Evolutionary conservation across 345 rosid genomes (phyloP).

Genomic region (Sisymbrium altissimum): DNA sequence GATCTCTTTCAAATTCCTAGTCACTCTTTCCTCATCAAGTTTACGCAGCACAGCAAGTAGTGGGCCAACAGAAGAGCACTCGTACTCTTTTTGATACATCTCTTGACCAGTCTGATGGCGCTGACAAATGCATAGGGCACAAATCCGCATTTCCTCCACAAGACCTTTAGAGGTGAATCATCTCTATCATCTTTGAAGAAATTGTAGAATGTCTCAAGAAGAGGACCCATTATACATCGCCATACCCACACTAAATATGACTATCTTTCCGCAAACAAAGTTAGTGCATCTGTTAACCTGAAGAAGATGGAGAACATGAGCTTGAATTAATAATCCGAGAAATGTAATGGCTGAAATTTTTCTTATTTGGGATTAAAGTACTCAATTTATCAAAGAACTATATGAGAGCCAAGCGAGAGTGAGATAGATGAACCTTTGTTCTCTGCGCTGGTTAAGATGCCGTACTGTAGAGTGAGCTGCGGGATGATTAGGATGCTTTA

Average conservation of each 20-base stretch:
- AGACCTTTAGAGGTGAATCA: constrained; percentile 71
- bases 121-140: constrained; percentile 87
- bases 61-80: constrained; percentile 66
- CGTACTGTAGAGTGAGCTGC: too few relatives aligned
- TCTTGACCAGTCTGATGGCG: constrained; percentile 78
- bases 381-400: too few relatives aligned
- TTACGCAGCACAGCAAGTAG: constrained; percentile 64
- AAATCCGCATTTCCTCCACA: constrained; percentile 76
- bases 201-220: constrained; percentile 83
- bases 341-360: too few relatives aligned
- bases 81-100: constrained; percentile 70
- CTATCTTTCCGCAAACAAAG: constrained; percentile 61
- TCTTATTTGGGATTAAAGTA: too few relatives aligned
- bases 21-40: constrained; percentile 86
- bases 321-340: too few relatives aligned
- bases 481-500: too few relatives aligned
- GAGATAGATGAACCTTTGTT: too few relatives aligned
- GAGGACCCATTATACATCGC: constrained; percentile 89
- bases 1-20: constrained; percentile 59
- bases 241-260: constrained; percentile 81
- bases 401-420: too few relatives aligned
- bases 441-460: too few relatives aligned
- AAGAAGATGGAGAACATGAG: neutral
- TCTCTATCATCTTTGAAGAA: constrained; percentile 63
- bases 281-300: constrained; percentile 87